phyloP scores from a whole-genome alignment of 192 early-diverging fungal genomes.

The Coemansia sp. region DNA sequence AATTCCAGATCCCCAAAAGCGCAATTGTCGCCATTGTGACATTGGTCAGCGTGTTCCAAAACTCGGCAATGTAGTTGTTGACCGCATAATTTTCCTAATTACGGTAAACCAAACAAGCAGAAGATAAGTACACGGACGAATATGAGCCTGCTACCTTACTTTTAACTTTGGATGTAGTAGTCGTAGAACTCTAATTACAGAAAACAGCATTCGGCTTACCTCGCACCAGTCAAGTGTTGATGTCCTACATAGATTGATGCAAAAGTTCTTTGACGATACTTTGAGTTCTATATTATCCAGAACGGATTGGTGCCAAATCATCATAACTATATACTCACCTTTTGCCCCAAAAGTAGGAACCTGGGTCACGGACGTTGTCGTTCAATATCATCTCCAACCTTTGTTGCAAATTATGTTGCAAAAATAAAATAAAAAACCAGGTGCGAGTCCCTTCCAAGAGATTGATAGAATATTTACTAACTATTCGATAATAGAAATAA shows the following conservation, averaged over 20 bases:
- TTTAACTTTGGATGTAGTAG: background rate
- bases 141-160: too few species aligned
- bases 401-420: background rate
- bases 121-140: background rate
- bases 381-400: conserved; percentile 50
- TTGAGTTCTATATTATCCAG: background rate
- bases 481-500: too few species aligned
- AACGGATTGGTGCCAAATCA: too few species aligned
- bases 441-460: background rate
- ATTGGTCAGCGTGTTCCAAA: conserved; percentile 78
- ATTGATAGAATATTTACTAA: background rate
- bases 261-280: background rate
- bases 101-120: background rate
- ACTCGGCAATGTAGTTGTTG: conserved; percentile 73
- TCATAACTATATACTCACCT: conserved; percentile 25
- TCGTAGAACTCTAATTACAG: background rate
- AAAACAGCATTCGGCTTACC: conserved; percentile 38
- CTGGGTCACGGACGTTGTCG: conserved; percentile 34
- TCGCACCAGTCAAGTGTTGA: conserved; percentile 79
- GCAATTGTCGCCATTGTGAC: conserved; percentile 63
- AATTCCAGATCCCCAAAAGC: conserved; percentile 62
- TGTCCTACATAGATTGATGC: conserved; percentile 40
- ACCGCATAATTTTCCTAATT: conserved; percentile 68
- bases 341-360: conserved; percentile 51
- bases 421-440: background rate